These are phyloP conservation scores for Xylariomycetidae sp. DNA, from an alignment of 2,329 filamentous ascomycete genomes.

Conservation along the genomic window DNA sequence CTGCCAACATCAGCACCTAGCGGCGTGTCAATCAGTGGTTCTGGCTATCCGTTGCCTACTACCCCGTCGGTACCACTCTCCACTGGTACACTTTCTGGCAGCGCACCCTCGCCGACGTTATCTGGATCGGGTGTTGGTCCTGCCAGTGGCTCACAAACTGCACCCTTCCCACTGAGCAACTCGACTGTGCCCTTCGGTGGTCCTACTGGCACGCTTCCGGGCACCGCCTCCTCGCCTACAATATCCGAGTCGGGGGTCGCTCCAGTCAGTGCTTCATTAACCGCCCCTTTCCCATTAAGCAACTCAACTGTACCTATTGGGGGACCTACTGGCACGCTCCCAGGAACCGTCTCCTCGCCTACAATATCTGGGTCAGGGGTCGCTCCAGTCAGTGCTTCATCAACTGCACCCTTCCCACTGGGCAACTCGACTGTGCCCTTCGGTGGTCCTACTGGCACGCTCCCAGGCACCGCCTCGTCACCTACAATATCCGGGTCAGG, in stretches of 20 bases:
- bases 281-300: constrained; percentile 5
- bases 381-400: constrained; percentile 1
- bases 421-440: constrained; percentile 6
- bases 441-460: constrained; percentile 4
- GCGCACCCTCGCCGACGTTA: constrained; percentile 1
- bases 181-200: too few relatives aligned
- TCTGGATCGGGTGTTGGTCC: constrained; percentile 3
- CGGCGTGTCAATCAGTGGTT: too few relatives aligned
- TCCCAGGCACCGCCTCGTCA: constrained; percentile 5
- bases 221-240: constrained; percentile 1
- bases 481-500: constrained; percentile 2
- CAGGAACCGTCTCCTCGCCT: constrained; percentile 1
- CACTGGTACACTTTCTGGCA: constrained; percentile 1
- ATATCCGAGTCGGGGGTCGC: constrained; percentile 3
- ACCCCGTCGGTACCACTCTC: background rate
- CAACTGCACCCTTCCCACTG: constrained; percentile 4
- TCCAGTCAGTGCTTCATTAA: constrained; percentile 1
- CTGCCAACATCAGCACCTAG: too few relatives aligned
- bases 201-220: constrained; percentile 2
- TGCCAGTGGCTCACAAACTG: constrained; percentile 1
- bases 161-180: constrained; percentile 7
- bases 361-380: constrained; percentile 2
- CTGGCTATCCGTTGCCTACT: too few relatives aligned
- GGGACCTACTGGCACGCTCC: too few relatives aligned
- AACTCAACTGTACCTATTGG: constrained; percentile 9